Percentiles rank a stretch among this genome's conserved stretches.
These are phyloP conservation scores for Cercospora sp. DNA, from an alignment of 2,329 filamentous ascomycete species.

Conservation along the genomic window DNA sequence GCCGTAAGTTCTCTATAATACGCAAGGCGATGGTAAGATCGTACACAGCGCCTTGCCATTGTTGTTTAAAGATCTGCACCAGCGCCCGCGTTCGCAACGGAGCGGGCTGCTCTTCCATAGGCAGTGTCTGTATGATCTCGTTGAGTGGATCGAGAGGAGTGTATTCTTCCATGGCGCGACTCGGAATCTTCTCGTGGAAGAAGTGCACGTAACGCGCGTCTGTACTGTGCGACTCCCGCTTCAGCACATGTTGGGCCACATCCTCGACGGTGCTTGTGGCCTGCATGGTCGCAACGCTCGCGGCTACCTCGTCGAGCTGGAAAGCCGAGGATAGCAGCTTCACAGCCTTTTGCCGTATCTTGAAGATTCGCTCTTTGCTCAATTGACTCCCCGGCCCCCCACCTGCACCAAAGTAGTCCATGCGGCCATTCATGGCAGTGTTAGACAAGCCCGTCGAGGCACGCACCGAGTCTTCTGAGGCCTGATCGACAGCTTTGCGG, in stretches of 20 bases:
- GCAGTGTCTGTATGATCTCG: conserved; percentile 65
- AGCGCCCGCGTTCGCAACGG: conserved; percentile 71
- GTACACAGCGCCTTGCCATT: conserved; percentile 66
- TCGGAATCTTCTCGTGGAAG: conserved; percentile 87
- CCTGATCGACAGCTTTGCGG: conserved; percentile 74
- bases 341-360: conserved; percentile 78
- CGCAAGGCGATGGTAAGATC: conserved; percentile 71
- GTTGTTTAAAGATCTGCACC: conserved; percentile 72
- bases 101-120: conserved; percentile 65
- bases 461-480: conserved; percentile 73
- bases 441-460: conserved; percentile 72
- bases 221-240: conserved; percentile 63
- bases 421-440: conserved; percentile 58
- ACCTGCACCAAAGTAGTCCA: conserved; percentile 50
- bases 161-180: conserved; percentile 68
- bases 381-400: conserved; percentile 61
- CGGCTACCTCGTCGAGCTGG: conserved; percentile 77
- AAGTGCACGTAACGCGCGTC: conserved; percentile 89
- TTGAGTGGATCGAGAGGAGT: conserved; percentile 67
- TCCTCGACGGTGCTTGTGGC: conserved; percentile 74
- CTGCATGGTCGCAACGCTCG: conserved; percentile 82
- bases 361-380: conserved; percentile 72
- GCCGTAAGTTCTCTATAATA: conserved; percentile 46
- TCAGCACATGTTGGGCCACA: conserved; percentile 70
- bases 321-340: conserved; percentile 77